phyloP scores from a whole-genome alignment of 1,284 basidiomycete species.

The Ganoderma multipileum region DNA sequence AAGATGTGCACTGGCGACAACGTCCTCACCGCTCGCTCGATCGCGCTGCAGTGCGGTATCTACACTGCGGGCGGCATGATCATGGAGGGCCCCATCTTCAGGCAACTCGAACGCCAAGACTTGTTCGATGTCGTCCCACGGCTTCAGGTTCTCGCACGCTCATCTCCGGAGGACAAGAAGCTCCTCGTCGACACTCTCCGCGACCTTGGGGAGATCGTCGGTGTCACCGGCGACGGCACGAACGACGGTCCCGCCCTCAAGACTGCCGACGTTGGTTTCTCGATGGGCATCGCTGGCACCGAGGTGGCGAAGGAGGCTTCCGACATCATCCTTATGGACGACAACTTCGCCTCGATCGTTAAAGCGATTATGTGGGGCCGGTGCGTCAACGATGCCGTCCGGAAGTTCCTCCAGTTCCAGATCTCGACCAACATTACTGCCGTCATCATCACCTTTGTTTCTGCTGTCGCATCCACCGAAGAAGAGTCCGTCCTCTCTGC shows the following conservation, averaged over 20 bases:
- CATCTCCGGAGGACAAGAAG: conserved; percentile 97
- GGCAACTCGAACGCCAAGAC: conserved; percentile 61
- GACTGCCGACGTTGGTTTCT: conserved; percentile 93
- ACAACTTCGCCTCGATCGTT: conserved; percentile 96
- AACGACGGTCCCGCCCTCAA: conserved; percentile 98
- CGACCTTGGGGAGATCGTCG: conserved; percentile 90
- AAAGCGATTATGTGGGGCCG: conserved; percentile 99
- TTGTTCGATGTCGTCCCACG: conserved; percentile 72
- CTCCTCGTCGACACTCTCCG: conserved; percentile 91
- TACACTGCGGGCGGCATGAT: conserved; percentile 92
- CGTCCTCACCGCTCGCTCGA: conserved; percentile 91
- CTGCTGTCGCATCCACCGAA: conserved; percentile 80
- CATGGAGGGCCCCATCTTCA: conserved; percentile 93
- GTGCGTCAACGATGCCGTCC: conserved; percentile 96
- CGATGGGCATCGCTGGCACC: conserved; percentile 98
- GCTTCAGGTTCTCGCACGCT: conserved; percentile 89
- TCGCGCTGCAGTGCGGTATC: conserved; percentile 95
- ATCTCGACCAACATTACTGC: conserved; percentile 96
- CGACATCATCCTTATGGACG: conserved; percentile 98
- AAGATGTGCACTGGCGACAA: conserved; percentile 99
- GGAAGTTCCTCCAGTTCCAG: conserved; percentile 99
- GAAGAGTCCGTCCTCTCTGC: conserved; percentile 91
- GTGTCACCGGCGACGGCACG: conserved; percentile 98
- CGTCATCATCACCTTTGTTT: conserved; percentile 92
- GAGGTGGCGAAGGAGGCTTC: conserved; percentile 99